These are phyloP conservation scores for Ophiostoma piceae DNA, from an alignment of 2,329 filamentous ascomycete genomes.

Conservation along the genomic window DNA sequence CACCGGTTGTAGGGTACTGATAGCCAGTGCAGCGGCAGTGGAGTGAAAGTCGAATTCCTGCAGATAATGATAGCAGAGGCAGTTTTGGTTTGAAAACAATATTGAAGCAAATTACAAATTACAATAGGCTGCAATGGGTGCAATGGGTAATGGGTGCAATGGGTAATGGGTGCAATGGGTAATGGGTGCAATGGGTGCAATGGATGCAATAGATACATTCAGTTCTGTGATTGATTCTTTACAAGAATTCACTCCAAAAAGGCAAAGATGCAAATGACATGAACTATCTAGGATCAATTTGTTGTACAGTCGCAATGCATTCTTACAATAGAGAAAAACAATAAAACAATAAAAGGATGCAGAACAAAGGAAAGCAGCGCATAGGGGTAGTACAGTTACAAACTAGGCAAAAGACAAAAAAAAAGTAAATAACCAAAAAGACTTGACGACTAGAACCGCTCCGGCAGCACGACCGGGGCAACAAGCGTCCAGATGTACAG, in stretches of 20 bases:
- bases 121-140: too few relatives aligned
- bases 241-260: too few relatives aligned
- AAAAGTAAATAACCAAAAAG: background rate
- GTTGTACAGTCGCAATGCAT: background rate
- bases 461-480: constrained; percentile 78
- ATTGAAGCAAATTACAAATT: too few relatives aligned
- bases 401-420: background rate
- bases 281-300: background rate
- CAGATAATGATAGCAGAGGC: too few relatives aligned
- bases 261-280: background rate
- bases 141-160: too few relatives aligned
- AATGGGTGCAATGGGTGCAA: too few relatives aligned
- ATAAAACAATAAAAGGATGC: background rate
- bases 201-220: too few relatives aligned
- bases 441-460: constrained; percentile 55
- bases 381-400: constrained; percentile 7
- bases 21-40: background rate
- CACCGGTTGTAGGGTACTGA: background rate
- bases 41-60: too few relatives aligned
- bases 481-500: constrained; percentile 92
- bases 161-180: too few relatives aligned
- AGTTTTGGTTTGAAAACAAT: too few relatives aligned
- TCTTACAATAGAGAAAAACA: background rate
- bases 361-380: constrained; percentile 1
- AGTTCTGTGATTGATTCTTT: too few relatives aligned